Conservation (phyloP, 805 yeast species). For the Ogataea nonfermentans region DNA sequence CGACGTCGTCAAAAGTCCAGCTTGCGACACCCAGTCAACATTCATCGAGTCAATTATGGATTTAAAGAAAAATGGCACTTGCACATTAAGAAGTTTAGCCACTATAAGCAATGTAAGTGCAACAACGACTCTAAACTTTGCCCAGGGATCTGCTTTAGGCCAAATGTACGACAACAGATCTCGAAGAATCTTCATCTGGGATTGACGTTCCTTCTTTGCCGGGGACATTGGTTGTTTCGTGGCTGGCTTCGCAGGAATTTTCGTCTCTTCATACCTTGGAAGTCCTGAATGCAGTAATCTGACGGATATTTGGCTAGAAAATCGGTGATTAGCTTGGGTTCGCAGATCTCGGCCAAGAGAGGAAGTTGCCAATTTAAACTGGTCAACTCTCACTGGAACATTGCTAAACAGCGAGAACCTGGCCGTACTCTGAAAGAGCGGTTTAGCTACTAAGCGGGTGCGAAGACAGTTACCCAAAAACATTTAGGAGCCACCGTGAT, state of each 20-base stretch:
- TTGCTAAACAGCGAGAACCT: no score
- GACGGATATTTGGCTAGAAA: no score
- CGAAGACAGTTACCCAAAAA: no score
- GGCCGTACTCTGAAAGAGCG: no score
- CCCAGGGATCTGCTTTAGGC: slow-evolving; percentile 71
- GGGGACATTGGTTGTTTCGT: slow-evolving; percentile 1
- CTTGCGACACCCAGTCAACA: slow-evolving; percentile 69
- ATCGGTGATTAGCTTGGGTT: no score
- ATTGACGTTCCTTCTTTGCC: slow-evolving; percentile 23
- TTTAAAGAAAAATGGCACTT: slow-evolving; percentile 94
- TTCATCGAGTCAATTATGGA: slow-evolving; percentile 90
- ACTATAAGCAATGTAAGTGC: slow-evolving; percentile 74
- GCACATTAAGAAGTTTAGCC: slow-evolving; percentile 85
- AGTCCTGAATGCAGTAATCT: background rate
- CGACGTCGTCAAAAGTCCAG: slow-evolving; percentile 61
- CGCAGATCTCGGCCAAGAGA: no score
- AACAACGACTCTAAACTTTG: slow-evolving; percentile 68
- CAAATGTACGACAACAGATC: slow-evolving; percentile 71
- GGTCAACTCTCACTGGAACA: no score
- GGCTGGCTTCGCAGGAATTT: background rate
- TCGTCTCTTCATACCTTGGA: background rate
- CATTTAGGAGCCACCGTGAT: no score
- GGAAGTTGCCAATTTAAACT: no score
- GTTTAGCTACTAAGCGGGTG: no score
- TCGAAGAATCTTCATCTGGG: slow-evolving; percentile 55